Conservation (phyloP, 139 green algal species). For the Tetradesmus lagerheimii region DNA sequence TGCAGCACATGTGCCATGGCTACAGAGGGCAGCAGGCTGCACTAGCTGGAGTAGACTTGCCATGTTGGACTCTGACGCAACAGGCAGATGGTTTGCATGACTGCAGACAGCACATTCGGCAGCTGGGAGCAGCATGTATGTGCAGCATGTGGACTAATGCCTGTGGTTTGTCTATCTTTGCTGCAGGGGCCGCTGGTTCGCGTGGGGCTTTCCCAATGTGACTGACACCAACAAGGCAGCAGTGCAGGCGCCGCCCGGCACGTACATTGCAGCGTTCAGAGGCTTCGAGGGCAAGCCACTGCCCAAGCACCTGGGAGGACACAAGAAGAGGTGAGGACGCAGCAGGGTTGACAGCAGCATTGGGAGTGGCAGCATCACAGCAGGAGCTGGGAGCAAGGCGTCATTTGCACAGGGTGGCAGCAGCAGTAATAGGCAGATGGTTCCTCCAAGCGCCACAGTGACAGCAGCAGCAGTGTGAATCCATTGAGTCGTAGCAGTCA, state of each 20-base stretch:
- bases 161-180: too few species aligned
- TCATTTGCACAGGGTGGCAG: too few species aligned
- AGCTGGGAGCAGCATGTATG: too few species aligned
- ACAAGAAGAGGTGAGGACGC: slow-evolving; percentile 28
- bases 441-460: neutral
- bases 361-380: too few species aligned
- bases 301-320: slow-evolving; percentile 10
- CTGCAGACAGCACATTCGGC: too few species aligned
- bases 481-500: too few species aligned
- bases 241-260: neutral
- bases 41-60: too few species aligned
- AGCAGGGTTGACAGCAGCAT: neutral
- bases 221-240: neutral
- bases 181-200: slow-evolving; percentile 16
- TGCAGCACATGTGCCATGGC: too few species aligned
- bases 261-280: slow-evolving; percentile 37
- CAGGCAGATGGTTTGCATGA: neutral
- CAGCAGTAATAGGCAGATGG: neutral
- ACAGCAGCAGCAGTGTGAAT: neutral
- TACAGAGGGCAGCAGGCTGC: too few species aligned
- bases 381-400: too few species aligned
- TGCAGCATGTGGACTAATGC: too few species aligned
- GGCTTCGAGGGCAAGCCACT: slow-evolving; percentile 43
- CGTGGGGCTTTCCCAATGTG: slow-evolving; percentile 38
- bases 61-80: neutral